Percentiles rank a stretch among this genome's conserved stretches.
These are phyloP conservation scores for Lithospermum erythrorhizon DNA, from an alignment of 257 asterid species.

Conservation along the genomic window DNA sequence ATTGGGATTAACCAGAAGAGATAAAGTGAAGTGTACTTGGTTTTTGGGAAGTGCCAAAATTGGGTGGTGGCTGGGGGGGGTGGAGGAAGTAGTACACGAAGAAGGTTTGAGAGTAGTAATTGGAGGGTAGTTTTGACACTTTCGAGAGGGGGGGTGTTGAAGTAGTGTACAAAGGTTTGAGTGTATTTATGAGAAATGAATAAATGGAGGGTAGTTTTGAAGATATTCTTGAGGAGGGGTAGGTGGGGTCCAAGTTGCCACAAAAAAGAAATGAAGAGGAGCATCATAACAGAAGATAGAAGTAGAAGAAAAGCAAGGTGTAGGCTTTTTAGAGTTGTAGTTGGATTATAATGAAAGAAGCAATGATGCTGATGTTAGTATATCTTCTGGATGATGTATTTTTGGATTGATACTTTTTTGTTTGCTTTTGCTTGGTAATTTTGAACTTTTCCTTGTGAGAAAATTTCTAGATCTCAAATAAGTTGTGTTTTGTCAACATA, in stretches of 20 bases:
- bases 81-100: neutral
- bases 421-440: neutral
- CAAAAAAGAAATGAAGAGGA: too few species aligned
- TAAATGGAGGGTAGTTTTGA: conserved; percentile 8
- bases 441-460: neutral
- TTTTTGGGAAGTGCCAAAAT: too few species aligned
- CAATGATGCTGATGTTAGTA: conserved; percentile 3
- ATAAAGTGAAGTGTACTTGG: too few species aligned
- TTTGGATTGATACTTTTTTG: neutral
- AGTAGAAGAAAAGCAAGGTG: conserved; percentile 47
- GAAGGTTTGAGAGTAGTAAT: conserved; percentile 26
- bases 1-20: too few species aligned
- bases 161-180: conserved; percentile 21
- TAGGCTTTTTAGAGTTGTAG: neutral
- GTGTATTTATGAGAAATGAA: conserved; percentile 43
- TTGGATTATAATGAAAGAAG: neutral
- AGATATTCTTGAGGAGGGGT: neutral
- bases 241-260: neutral
- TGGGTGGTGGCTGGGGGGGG: neutral
- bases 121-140: conserved; percentile 1
- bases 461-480: neutral
- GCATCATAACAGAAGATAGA: conserved; percentile 11
- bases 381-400: neutral
- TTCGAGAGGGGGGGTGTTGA: neutral
- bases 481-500: neutral